phyloP scores from a whole-genome alignment of 2,329 filamentous ascomycete species.

The Claviceps purpurea region DNA sequence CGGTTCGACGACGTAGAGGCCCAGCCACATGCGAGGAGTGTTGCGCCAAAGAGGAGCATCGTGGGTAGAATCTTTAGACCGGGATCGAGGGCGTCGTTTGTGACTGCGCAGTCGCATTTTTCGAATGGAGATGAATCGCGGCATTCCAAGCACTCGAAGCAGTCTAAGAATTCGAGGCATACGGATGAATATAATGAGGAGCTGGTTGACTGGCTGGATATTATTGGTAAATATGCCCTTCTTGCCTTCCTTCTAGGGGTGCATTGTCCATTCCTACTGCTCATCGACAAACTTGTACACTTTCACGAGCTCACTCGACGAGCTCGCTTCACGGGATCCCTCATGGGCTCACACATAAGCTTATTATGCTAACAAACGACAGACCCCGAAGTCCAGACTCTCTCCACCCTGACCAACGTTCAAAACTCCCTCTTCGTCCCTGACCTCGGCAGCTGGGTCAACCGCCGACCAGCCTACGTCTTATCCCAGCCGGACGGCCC shows the following conservation, averaged over 20 bases:
- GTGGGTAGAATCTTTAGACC: slow-evolving; percentile 5
- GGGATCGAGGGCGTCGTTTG: neutral
- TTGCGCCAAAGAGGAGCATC: slow-evolving; percentile 3
- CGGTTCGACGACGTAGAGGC: neutral
- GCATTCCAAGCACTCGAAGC: too few relatives aligned
- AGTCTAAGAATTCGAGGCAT: slow-evolving; percentile 5
- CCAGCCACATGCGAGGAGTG: neutral
- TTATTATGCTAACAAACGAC: neutral
- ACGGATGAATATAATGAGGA: slow-evolving; percentile 25
- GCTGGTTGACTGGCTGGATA: slow-evolving; percentile 26
- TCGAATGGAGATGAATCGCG: slow-evolving; percentile 2
- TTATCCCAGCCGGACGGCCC: slow-evolving; percentile 34
- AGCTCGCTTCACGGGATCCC: neutral
- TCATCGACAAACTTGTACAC: neutral
- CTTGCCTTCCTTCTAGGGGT: neutral
- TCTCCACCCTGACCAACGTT: slow-evolving; percentile 77
- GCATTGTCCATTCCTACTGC: neutral
- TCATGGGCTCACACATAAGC: too few relatives aligned
- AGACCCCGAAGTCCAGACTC: slow-evolving; percentile 74
- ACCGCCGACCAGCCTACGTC: slow-evolving; percentile 66
- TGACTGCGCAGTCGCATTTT: neutral
- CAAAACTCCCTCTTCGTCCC: slow-evolving; percentile 84
- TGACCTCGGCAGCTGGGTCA: slow-evolving; percentile 61
- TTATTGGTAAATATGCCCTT: slow-evolving; percentile 19
- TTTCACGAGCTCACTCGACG: neutral